Evolutionary conservation across 2,329 filamentous ascomycete species (phyloP), one percentile per base, ranked within the genome.

Genomic region (Lachnellula subtilissima): DNA sequence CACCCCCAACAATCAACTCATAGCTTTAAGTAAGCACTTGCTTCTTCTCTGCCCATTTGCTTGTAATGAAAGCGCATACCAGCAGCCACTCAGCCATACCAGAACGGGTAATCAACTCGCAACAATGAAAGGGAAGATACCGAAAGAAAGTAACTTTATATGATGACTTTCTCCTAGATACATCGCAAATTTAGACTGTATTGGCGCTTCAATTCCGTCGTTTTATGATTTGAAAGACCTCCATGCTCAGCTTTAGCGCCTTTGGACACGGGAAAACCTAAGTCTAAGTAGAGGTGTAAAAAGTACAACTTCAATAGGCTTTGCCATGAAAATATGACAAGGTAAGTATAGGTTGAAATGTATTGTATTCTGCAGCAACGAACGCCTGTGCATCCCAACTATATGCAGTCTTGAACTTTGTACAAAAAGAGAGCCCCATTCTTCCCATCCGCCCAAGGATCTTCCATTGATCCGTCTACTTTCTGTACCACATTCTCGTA

Each of bases 401-500:
- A 61, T 66, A 57, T 65, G 61, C 59, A 61, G 53, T 56, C 58
- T 55, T 53, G 58, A 60, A 59, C 58, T 64, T 65, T 66, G 50
- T 66, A 66, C 64, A 66, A 52, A 61, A 64, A 42, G 52, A 52
- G 59, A 57, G 48, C 50, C 40, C 32, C 51, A 17, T 53, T 35
- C 17, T n/a, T 43, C 36, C 48, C 36, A 6, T 28, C 12, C 35
- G 19, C n/a, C 19, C 28, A n/a, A 25, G 17, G 32, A 19, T 48
- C 37, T 22, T 54, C 45, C 46, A 14, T 54, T 8, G 9, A 15
- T 39, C 43, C 39, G n/a, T 60, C 53, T 77, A 83, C 73, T 80
- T 78, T 66, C 80, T 73, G 70, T 83, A 82, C 80, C 80, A 83
- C 74, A 81, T 80, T 51, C 64, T 52, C 4, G 69, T 70, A 52